These are phyloP conservation scores for Trichophyton simii DNA, from an alignment of 2,329 filamentous ascomycete species.

Conservation along the genomic window DNA sequence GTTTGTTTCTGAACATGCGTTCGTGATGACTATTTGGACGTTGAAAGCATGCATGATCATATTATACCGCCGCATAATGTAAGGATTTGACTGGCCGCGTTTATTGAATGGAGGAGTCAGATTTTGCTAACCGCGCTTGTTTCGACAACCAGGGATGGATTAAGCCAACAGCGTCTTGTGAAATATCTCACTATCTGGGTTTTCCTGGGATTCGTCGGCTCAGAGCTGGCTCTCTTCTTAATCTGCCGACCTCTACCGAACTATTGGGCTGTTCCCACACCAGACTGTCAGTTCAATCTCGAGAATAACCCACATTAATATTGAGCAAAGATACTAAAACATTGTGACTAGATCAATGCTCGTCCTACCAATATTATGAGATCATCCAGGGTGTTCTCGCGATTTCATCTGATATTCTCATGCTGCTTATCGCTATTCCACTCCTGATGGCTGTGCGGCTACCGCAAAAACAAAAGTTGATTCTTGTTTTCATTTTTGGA, in stretches of 20 bases:
- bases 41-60: conserved; percentile 43
- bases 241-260: conserved; percentile 33
- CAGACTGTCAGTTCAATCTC: background rate
- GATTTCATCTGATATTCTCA: conserved; percentile 33
- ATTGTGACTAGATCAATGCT: conserved; percentile 18
- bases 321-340: background rate
- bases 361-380: conserved; percentile 34
- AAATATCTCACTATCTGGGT: conserved; percentile 33
- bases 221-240: conserved; percentile 40
- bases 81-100: conserved; percentile 9
- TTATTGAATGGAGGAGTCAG: background rate
- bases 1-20: conserved; percentile 49
- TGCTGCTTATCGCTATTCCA: conserved; percentile 34
- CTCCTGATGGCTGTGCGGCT: conserved; percentile 30
- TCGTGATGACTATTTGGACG: conserved; percentile 43
- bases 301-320: too few relatives aligned
- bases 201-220: conserved; percentile 35
- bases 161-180: conserved; percentile 26
- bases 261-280: conserved; percentile 2
- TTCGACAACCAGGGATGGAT: conserved; percentile 18
- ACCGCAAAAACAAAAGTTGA: conserved; percentile 33
- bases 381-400: conserved; percentile 28
- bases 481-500: conserved; percentile 31
- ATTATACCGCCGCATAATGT: conserved; percentile 42
- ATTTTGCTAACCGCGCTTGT: background rate